Evolutionary conservation across 2,329 filamentous ascomycete species (phyloP).

Genomic region (Trichoderma breve): DNA sequence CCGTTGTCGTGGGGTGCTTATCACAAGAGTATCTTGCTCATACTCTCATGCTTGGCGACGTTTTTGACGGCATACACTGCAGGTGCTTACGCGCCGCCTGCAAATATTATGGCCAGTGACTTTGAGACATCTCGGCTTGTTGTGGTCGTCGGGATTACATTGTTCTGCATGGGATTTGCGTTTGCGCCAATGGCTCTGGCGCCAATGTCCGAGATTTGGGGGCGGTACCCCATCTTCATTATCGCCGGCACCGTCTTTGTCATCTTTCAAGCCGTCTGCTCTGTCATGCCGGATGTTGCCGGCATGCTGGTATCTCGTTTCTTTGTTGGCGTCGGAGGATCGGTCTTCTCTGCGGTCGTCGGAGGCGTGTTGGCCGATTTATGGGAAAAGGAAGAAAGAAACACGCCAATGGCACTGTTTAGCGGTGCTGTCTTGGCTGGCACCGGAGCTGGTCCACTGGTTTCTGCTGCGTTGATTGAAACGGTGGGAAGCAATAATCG

Average conservation of each 20-base stretch:
- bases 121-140: conserved; percentile 65
- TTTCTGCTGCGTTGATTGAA: conserved; percentile 67
- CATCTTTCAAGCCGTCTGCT: conserved; percentile 68
- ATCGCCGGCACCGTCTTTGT: conserved; percentile 70
- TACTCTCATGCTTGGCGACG: conserved; percentile 73
- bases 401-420: conserved; percentile 88
- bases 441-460: conserved; percentile 74
- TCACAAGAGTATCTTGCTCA: conserved; percentile 69
- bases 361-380: conserved; percentile 90
- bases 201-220: conserved; percentile 85
- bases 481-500: conserved; percentile 45
- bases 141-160: conserved; percentile 72
- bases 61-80: conserved; percentile 76
- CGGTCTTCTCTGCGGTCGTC: conserved; percentile 81
- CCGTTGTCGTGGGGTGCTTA: conserved; percentile 71
- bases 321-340: conserved; percentile 72
- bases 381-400: conserved; percentile 73
- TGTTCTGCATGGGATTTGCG: conserved; percentile 78
- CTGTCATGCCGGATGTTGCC: conserved; percentile 64
- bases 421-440: conserved; percentile 75
- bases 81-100: conserved; percentile 73
- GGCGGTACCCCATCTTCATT: conserved; percentile 79
- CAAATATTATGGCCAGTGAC: conserved; percentile 61
- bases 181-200: conserved; percentile 84
- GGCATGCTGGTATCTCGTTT: conserved; percentile 77